phyloP scores from a whole-genome alignment of 441 rosid genomes.

The Pelargonium fulgidum region DNA sequence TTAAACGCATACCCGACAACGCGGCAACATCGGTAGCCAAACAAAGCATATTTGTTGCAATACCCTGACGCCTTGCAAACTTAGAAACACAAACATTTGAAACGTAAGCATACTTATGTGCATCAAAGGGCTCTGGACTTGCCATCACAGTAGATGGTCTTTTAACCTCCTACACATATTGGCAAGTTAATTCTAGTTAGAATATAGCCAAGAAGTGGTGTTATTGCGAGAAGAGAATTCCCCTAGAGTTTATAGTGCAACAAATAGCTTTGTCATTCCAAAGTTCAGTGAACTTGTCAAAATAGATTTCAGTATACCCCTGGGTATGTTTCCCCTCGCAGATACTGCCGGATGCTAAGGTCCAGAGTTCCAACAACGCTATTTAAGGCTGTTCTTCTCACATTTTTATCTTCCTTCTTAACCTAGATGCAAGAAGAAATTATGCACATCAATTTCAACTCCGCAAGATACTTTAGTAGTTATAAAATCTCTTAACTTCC shows the following conservation, averaged over 20 bases:
- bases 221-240: neutral
- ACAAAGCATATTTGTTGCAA: neutral
- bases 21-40: slow-evolving; percentile 4
- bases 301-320: neutral
- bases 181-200: neutral
- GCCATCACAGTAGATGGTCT: slow-evolving; percentile 4
- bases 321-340: slow-evolving; percentile 5
- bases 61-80: neutral
- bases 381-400: slow-evolving; percentile 1
- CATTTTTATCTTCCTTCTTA: slow-evolving; percentile 3
- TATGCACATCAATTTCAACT: neutral
- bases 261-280: neutral
- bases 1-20: neutral
- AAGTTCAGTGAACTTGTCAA: neutral
- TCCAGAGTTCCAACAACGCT: slow-evolving; percentile 1
- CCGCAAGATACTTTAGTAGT: neutral
- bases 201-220: neutral
- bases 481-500: neutral
- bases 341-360: neutral
- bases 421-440: neutral
- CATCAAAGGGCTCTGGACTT: slow-evolving; percentile 1
- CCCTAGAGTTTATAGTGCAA: neutral
- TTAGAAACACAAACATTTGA: slow-evolving; percentile 1
- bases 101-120: neutral
- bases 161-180: neutral